Conservation (phyloP, 169 alveolate genomes). For the Cryptosporidium sp. region DNA sequence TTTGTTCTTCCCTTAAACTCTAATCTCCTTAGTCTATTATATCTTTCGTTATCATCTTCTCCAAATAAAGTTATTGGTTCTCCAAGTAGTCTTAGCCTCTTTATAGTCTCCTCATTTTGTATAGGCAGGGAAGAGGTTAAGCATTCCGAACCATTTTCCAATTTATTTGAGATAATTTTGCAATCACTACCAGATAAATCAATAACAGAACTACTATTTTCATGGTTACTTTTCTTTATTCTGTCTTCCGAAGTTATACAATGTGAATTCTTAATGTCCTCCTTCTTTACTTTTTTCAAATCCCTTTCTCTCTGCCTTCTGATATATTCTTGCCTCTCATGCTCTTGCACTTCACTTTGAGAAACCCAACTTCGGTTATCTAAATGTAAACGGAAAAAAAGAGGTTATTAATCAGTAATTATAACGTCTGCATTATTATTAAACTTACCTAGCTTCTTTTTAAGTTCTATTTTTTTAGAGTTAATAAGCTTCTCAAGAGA, state of each 20-base stretch:
- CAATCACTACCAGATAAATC: not conserved
- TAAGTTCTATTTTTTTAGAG: slow-evolving; percentile 35
- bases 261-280: not conserved
- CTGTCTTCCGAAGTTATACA: not conserved
- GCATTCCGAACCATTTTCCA: not conserved
- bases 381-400: not conserved
- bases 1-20: slow-evolving; percentile 73
- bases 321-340: slow-evolving; percentile 29
- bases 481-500: slow-evolving; percentile 23
- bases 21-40: slow-evolving; percentile 76
- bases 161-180: not conserved
- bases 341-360: slow-evolving; percentile 9
- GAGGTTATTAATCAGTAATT: not conserved
- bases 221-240: not conserved
- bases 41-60: slow-evolving; percentile 82
- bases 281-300: not conserved
- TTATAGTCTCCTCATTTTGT: slow-evolving; percentile 73
- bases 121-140: not conserved
- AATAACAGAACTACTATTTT: not conserved
- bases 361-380: slow-evolving; percentile 60
- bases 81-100: slow-evolving; percentile 80
- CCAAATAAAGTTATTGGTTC: slow-evolving; percentile 84
- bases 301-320: slow-evolving; percentile 49
- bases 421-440: not conserved
- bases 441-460: slow-evolving; percentile 43